phyloP scores from a whole-genome alignment of 805 yeast genomes.

The Barnettozyma vustinii region DNA sequence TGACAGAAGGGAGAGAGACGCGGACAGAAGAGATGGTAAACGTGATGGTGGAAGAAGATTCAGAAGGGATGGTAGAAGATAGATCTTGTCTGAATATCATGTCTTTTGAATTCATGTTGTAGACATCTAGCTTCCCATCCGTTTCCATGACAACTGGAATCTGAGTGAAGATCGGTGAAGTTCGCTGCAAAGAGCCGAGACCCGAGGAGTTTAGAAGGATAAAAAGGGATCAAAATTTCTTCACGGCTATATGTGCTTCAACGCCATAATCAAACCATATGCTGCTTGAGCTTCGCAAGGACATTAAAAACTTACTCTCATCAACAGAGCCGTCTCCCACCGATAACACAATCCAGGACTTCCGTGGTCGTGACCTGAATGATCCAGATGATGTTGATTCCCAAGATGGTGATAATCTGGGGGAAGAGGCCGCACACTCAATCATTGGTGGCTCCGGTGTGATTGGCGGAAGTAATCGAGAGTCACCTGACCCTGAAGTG shows the following conservation, averaged over 20 bases:
- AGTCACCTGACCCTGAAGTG: conserved; percentile 10
- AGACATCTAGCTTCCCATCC: too few relatives aligned
- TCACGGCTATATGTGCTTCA: background rate
- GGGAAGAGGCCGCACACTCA: conserved; percentile 9
- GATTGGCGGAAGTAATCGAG: conserved; percentile 7
- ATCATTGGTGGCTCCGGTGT: conserved; percentile 45
- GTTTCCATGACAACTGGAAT: too few relatives aligned
- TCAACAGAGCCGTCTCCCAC: background rate
- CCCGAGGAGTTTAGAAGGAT: background rate
- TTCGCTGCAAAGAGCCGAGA: background rate
- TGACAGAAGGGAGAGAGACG: background rate
- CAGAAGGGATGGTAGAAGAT: background rate
- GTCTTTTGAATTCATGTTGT: too few relatives aligned
- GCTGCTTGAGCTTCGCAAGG: conserved; percentile 1
- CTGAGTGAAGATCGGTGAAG: background rate
- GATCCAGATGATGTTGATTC: background rate
- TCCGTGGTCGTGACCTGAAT: background rate
- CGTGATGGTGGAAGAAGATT: background rate
- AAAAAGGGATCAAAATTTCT: background rate
- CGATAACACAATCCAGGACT: background rate
- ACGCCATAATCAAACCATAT: background rate
- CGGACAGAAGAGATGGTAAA: background rate
- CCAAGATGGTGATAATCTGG: background rate
- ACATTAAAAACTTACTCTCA: background rate
- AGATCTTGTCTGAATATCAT: too few relatives aligned